Evolutionary conservation across 1,139 yeast species (phyloP).

Genomic region (Zygoascus hellenicus): DNA sequence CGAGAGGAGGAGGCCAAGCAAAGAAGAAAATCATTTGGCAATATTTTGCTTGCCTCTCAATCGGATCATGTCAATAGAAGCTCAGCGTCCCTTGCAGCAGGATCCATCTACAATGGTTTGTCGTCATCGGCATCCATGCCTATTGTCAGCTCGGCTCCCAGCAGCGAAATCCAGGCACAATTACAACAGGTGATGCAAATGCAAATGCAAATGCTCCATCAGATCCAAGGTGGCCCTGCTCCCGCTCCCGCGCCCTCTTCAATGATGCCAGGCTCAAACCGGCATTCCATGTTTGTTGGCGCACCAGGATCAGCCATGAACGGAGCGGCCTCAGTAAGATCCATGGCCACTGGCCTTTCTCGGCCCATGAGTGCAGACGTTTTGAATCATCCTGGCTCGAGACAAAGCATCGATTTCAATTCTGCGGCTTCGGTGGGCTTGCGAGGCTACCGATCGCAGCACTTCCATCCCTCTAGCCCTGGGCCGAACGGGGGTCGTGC

Average conservation of each 20-base stretch:
- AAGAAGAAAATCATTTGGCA: conserved; percentile 25
- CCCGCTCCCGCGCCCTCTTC: too few relatives aligned
- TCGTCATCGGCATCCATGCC: not conserved
- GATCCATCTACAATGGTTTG: conserved; percentile 15
- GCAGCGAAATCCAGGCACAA: conserved; percentile 28
- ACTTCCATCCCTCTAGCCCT: not conserved
- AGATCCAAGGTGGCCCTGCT: conserved; percentile 21
- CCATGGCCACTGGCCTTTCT: conserved; percentile 10
- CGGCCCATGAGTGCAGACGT: conserved; percentile 13
- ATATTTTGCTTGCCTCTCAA: conserved; percentile 9
- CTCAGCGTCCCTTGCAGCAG: conserved; percentile 4
- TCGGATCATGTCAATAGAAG: not conserved
- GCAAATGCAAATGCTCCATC: conserved; percentile 32
- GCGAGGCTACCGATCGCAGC: conserved; percentile 6
- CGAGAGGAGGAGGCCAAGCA: conserved; percentile 36
- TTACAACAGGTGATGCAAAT: conserved; percentile 34
- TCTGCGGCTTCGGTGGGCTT: not conserved
- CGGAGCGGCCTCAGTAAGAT: conserved; percentile 8
- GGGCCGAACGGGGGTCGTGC: not conserved
- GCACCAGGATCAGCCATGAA: not conserved
- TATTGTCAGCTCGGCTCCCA: conserved; percentile 5
- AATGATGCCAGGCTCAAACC: not conserved
- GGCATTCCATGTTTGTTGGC: conserved; percentile 7
- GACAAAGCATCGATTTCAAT: conserved; percentile 1
- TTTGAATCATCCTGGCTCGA: conserved; percentile 4